Base-by-base conservation (phyloP, 148 eudicot species). In the Rhododendron henanense region DNA sequence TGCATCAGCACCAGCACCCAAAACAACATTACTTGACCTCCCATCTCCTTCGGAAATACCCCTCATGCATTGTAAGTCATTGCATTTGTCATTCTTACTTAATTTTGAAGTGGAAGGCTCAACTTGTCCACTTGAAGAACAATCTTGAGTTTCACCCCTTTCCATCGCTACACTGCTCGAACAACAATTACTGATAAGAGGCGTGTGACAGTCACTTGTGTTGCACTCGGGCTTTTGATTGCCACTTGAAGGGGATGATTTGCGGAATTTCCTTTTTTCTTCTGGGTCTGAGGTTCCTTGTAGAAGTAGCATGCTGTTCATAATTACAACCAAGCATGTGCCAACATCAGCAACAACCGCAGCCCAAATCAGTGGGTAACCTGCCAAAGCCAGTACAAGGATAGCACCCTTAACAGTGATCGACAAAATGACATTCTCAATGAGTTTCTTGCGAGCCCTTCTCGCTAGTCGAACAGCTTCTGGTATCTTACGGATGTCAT, bases 271-370 rank as follows among this genome's bases (percentile, higher is more conserved):
- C 35, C 0, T 25, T 25, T 67, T 67, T 67, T 25, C 74, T 67
- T 67, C 74, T 25, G 15, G 21, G 39, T 74, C 23, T 74, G 78
- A 21, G 44, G 78, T 31, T 33, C 75, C 88, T 61, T 55, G 80
- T 41, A 91, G 91, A 18, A 91, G 87, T 28, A 88, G 76, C 91
- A 89, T 91, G 85, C 93, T 91, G 67, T 90, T 91, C 41, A 91
- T 84, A 82, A 91, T 91, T 28, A 91, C 93, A 15, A 89, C 84
- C 86, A 91, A 53, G 84, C 90, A 87, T n/a, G 93, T 88, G 7
- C 93, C 91, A 9, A 91, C 93, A 67, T 91, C 93, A 25, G 93
- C 86, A 79, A 89, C 50, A 45, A 91, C 93, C 33, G 91, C 91
- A 35, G 82, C 88, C 87, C 86, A 77, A 79, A 91, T 90, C 88